Conservation (phyloP, 306 rosid species). For the Sechiopsis laciniata region DNA sequence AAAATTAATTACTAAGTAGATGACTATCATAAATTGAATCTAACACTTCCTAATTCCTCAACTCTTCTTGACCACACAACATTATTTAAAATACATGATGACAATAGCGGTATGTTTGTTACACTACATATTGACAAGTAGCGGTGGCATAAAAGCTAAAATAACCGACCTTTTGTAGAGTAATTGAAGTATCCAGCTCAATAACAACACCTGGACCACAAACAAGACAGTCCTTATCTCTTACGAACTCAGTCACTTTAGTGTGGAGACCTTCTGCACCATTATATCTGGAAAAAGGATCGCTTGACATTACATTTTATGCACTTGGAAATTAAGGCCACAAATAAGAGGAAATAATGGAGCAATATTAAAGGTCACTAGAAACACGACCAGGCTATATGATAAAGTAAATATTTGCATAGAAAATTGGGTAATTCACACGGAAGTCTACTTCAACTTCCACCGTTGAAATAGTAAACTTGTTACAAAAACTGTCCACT, state of each 20-base stretch:
- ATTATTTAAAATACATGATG: not conserved
- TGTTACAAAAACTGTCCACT: too few relatives aligned
- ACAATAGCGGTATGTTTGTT: not conserved
- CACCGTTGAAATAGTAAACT: not conserved
- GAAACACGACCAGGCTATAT: not conserved
- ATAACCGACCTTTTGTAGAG: slow-evolving; percentile 66
- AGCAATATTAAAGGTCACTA: not conserved
- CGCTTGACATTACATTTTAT: slow-evolving; percentile 1
- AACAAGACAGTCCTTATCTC: slow-evolving; percentile 84
- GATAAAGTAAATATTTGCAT: not conserved
- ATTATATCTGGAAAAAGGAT: slow-evolving; percentile 61
- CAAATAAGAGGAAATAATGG: slow-evolving; percentile 3
- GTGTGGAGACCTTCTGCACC: slow-evolving; percentile 91
- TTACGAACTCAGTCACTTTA: slow-evolving; percentile 85
- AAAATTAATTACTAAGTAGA: too few relatives aligned
- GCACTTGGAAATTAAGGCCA: not conserved
- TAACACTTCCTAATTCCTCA: too few relatives aligned
- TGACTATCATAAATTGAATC: too few relatives aligned
- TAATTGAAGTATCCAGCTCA: slow-evolving; percentile 80
- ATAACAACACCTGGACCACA: slow-evolving; percentile 87
- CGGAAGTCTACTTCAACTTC: not conserved
- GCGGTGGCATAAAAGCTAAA: slow-evolving; percentile 14
- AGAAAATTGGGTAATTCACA: slow-evolving; percentile 5
- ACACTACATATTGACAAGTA: slow-evolving; percentile 16
- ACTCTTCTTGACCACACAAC: not conserved